Evolutionary conservation across 345 rosid species (phyloP).

Genomic region (Stellera chamaejasme): DNA sequence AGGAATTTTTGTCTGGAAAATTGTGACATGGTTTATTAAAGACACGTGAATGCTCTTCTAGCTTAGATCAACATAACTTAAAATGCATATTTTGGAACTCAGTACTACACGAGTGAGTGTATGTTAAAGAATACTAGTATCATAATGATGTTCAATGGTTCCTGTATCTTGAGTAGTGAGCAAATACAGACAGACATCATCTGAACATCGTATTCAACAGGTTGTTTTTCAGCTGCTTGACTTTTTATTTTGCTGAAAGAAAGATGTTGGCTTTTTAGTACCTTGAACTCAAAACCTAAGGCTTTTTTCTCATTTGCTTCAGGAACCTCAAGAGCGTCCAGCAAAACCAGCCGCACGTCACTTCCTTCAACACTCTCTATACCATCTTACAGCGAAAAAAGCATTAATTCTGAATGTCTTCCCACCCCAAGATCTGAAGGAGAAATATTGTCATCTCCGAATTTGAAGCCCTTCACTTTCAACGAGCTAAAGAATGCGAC

Average conservation of each 20-base stretch:
- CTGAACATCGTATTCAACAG: neutral
- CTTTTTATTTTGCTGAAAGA: too few species aligned
- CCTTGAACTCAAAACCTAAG: neutral
- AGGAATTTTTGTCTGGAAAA: too few species aligned
- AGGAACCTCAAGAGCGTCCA: conserved; percentile 52
- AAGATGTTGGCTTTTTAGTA: too few species aligned
- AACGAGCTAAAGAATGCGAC: conserved; percentile 82
- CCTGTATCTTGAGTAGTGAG: neutral
- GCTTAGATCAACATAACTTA: too few species aligned
- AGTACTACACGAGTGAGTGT: too few species aligned
- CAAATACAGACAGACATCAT: neutral
- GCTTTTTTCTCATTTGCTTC: conserved; percentile 22
- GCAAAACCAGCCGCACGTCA: conserved; percentile 68
- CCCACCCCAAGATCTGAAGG: conserved; percentile 87
- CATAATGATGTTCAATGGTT: neutral
- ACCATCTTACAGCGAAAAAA: conserved; percentile 46
- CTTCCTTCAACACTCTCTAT: conserved; percentile 54
- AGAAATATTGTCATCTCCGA: conserved; percentile 83
- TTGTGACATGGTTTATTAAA: too few species aligned
- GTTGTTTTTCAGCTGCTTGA: neutral
- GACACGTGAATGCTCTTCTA: too few species aligned
- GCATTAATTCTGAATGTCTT: conserved; percentile 40
- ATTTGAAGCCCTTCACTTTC: conserved; percentile 72
- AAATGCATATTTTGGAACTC: too few species aligned
- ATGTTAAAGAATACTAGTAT: too few species aligned